phyloP scores from a whole-genome alignment of 331 rosid genomes.

The Arachis monticola region DNA sequence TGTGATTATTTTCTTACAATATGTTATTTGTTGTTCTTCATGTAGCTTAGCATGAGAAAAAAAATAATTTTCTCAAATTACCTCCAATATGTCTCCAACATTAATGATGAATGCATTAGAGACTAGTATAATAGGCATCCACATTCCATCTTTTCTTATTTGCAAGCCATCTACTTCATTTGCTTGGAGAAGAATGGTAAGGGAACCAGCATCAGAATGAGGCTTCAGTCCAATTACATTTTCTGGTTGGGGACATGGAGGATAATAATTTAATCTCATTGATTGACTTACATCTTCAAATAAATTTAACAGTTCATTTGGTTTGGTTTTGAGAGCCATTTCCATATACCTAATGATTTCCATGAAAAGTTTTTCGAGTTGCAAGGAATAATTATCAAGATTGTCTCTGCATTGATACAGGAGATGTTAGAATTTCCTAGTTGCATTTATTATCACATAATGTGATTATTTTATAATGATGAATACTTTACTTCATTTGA shows the following conservation, averaged over 20 bases:
- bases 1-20: too few species aligned
- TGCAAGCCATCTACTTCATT: slow-evolving; percentile 37
- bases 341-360: slow-evolving; percentile 13
- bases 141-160: slow-evolving; percentile 35
- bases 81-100: slow-evolving; percentile 29
- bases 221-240: slow-evolving; percentile 38
- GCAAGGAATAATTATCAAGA: slow-evolving; percentile 21
- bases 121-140: slow-evolving; percentile 34
- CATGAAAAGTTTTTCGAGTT: not conserved
- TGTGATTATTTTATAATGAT: too few species aligned
- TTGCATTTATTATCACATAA: too few species aligned
- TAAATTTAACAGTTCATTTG: slow-evolving; percentile 15
- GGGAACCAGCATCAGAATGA: slow-evolving; percentile 37
- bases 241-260: slow-evolving; percentile 41
- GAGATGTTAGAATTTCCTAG: too few species aligned
- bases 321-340: slow-evolving; percentile 20
- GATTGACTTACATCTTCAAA: slow-evolving; percentile 35
- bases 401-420: slow-evolving; percentile 10
- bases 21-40: too few species aligned
- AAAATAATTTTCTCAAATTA: too few species aligned
- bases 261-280: slow-evolving; percentile 38
- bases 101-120: slow-evolving; percentile 37
- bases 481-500: too few species aligned
- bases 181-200: slow-evolving; percentile 32
- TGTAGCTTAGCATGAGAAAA: too few species aligned